Evolutionary conservation across 768 basidiomycete species (phyloP).

Genomic region (Infundibulicybe gibba): DNA sequence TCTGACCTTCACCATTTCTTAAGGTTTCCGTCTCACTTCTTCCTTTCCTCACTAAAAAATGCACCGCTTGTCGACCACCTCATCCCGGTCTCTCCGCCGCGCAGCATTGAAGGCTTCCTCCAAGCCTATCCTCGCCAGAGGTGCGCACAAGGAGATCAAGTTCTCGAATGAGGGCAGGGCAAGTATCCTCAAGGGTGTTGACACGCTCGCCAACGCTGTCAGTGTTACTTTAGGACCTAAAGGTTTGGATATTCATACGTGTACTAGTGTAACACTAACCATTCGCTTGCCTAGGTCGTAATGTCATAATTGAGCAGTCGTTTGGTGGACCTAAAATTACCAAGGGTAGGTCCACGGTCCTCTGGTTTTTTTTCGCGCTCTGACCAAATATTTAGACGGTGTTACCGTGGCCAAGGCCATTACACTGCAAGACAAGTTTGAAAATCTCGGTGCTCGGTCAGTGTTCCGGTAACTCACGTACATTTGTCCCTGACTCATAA

Average conservation of each 20-base stretch:
- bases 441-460: conserved; percentile 97
- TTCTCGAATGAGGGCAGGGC: conserved; percentile 96
- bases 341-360: conserved; percentile 64
- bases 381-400: conserved; percentile 61
- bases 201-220: conserved; percentile 95
- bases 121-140: conserved; percentile 54
- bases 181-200: conserved; percentile 92
- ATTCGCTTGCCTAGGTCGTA: conserved; percentile 59
- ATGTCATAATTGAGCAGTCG: conserved; percentile 96
- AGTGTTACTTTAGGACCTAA: conserved; percentile 96
- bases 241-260: conserved; percentile 39
- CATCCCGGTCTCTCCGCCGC: conserved; percentile 66
- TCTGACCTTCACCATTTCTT: not conserved
- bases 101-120: conserved; percentile 52
- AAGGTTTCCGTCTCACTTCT: conserved; percentile 3
- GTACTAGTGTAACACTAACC: conserved; percentile 1
- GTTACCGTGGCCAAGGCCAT: conserved; percentile 97
- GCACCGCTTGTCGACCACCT: conserved; percentile 70
- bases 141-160: conserved; percentile 94
- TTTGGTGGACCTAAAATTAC: conserved; percentile 93
- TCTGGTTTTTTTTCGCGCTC: conserved; percentile 1
- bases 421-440: conserved; percentile 93
- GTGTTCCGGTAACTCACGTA: conserved; percentile 16
- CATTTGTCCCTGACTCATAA: not conserved
- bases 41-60: conserved; percentile 33